These are phyloP conservation scores for Leccinum boreale DNA, from an alignment of 768 basidiomycete genomes.

Conservation along the genomic window DNA sequence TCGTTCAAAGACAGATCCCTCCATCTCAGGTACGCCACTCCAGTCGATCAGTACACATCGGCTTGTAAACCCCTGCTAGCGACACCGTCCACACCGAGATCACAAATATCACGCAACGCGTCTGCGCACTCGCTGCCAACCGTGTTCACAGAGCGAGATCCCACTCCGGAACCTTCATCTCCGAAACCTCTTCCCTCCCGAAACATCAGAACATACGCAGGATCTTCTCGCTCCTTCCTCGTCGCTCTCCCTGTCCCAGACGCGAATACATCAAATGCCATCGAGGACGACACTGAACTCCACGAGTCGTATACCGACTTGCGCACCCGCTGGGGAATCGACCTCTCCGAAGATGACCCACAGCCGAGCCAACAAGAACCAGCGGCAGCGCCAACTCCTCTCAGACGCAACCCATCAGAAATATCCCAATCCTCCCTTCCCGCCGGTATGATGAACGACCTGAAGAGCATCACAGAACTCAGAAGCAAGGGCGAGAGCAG, in stretches of 20 bases:
- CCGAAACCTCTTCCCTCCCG: conserved; percentile 27
- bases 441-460: conserved; percentile 62
- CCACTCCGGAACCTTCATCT: conserved; percentile 28
- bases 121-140: conserved; percentile 24
- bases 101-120: conserved; percentile 13
- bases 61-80: neutral
- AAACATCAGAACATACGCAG: conserved; percentile 67
- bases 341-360: conserved; percentile 73
- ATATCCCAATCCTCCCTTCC: conserved; percentile 43
- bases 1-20: conserved; percentile 63
- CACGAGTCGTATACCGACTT: conserved; percentile 77
- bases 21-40: conserved; percentile 30
- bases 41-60: neutral
- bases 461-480: conserved; percentile 79
- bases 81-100: neutral
- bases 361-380: conserved; percentile 28
- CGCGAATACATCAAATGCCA: conserved; percentile 24
- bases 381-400: neutral
- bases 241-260: conserved; percentile 49
- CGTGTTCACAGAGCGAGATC: conserved; percentile 20
- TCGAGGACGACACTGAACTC: conserved; percentile 48
- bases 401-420: conserved; percentile 27
- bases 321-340: conserved; percentile 78
- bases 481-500: conserved; percentile 77
- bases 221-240: conserved; percentile 77